Conservation (phyloP, 2,329 filamentous ascomycete genomes). For the Exophiala alcalophila region DNA sequence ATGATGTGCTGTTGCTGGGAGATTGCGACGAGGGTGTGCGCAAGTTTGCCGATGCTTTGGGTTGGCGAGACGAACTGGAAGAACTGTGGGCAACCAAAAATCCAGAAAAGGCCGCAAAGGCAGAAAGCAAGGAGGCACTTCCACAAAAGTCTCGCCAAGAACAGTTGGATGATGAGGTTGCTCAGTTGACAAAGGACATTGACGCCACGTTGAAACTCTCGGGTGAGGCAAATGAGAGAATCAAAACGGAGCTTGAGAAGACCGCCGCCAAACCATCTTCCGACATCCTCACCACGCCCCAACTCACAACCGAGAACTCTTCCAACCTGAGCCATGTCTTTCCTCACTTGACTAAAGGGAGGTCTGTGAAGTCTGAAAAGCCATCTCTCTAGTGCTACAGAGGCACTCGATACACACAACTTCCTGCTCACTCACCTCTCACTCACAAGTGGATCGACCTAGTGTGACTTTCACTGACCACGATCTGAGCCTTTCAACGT, state of each 20-base stretch:
- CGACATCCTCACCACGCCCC: constrained; percentile 2
- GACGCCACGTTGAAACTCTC: constrained; percentile 54
- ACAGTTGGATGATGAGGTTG: constrained; percentile 55
- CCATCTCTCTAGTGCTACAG: constrained; percentile 24
- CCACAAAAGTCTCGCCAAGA: constrained; percentile 53
- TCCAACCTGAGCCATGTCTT: constrained; percentile 26
- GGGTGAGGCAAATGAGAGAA: constrained; percentile 29
- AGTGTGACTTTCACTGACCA: too few relatives aligned
- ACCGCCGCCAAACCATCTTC: not conserved
- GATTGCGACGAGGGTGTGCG: constrained; percentile 81
- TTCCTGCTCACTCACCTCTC: not conserved
- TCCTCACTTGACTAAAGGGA: constrained; percentile 26
- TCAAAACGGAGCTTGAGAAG: constrained; percentile 41
- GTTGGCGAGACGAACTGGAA: constrained; percentile 84
- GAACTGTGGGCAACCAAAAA: constrained; percentile 67
- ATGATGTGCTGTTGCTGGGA: constrained; percentile 81
- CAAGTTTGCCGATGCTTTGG: constrained; percentile 72
- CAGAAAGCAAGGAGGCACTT: constrained; percentile 37
- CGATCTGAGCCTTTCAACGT: too few relatives aligned
- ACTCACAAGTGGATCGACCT: not conserved
- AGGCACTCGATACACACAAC: not conserved
- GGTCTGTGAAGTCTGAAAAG: constrained; percentile 20
- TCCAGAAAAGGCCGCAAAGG: constrained; percentile 57
- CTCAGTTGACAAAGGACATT: constrained; percentile 57
- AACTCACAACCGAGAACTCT: constrained; percentile 7